A percentile compares a stretch with the other conserved stretches of the same genome.
phyloP scores from a whole-genome alignment of 2,329 filamentous ascomycete genomes.

The Xylaria sp. region DNA sequence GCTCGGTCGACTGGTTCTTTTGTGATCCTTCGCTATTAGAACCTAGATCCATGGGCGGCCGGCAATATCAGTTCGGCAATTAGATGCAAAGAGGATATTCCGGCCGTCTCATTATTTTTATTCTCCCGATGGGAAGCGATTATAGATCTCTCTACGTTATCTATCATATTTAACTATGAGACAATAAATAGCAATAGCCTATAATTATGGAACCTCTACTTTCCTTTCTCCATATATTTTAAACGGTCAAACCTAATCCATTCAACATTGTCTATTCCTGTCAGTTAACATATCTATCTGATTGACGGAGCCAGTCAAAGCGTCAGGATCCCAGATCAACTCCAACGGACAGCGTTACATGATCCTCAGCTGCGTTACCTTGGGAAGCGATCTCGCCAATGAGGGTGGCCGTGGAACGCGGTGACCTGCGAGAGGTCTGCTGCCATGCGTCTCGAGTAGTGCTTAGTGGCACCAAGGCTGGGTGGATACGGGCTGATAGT shows the following conservation, averaged over 20 bases:
- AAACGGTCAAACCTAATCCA: background rate
- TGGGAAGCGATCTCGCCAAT: constrained; percentile 20
- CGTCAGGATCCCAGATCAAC: constrained; percentile 17
- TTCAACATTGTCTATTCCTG: background rate
- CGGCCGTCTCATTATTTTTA: background rate
- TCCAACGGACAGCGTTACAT: constrained; percentile 22
- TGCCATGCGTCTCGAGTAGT: constrained; percentile 30
- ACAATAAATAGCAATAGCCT: background rate
- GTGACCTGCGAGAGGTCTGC: constrained; percentile 15
- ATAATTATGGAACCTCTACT: background rate
- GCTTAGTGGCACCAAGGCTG: constrained; percentile 34
- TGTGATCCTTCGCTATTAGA: constrained; percentile 11
- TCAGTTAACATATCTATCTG: background rate
- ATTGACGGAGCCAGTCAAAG: background rate
- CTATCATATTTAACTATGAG: background rate
- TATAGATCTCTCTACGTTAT: background rate
- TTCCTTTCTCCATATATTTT: background rate
- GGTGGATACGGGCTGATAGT: constrained; percentile 39
- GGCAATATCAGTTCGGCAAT: background rate
- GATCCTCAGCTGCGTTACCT: constrained; percentile 15
- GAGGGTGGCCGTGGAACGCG: constrained; percentile 1
- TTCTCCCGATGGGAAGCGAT: background rate
- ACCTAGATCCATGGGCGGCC: background rate
- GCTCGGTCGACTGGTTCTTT: background rate
- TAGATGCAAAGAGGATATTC: background rate